These are phyloP conservation scores for Pestalotiopsis sp. DNA, from an alignment of 2,329 filamentous ascomycete species.

Conservation along the genomic window DNA sequence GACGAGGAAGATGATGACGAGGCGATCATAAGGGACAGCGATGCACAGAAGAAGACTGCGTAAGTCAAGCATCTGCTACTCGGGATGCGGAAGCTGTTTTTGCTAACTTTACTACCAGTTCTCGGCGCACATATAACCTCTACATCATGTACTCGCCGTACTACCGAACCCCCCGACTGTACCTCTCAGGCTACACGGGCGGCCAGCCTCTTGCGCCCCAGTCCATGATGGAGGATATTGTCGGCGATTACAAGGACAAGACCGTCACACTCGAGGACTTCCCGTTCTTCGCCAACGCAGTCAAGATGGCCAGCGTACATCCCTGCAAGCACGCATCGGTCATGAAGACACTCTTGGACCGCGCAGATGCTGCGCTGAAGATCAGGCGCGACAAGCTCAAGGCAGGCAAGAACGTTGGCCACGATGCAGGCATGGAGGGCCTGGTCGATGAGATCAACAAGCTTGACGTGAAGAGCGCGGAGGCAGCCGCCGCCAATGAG, in stretches of 20 bases:
- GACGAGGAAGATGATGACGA: constrained; percentile 96
- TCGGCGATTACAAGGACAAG: constrained; percentile 97
- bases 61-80: constrained; percentile 27
- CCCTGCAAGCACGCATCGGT: constrained; percentile 97
- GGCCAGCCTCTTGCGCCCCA: constrained; percentile 82
- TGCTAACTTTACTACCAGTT: constrained; percentile 50
- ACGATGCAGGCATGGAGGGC: constrained; percentile 73
- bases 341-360: constrained; percentile 96
- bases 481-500: constrained; percentile 48
- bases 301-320: constrained; percentile 97
- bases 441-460: constrained; percentile 80
- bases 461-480: constrained; percentile 59
- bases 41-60: constrained; percentile 50
- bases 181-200: constrained; percentile 87
- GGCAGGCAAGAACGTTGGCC: constrained; percentile 53
- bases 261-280: constrained; percentile 98
- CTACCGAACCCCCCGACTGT: constrained; percentile 93
- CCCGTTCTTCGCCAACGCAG: constrained; percentile 85
- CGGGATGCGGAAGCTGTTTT: constrained; percentile 13
- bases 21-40: constrained; percentile 85
- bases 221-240: constrained; percentile 95
- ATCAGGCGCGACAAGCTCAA: constrained; percentile 82
- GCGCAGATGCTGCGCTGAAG: constrained; percentile 91
- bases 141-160: constrained; percentile 98
- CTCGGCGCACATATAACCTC: constrained; percentile 90